Conservation (phyloP, 371 early-diverging fungal species). For the Phascolomyces articulosus region DNA sequence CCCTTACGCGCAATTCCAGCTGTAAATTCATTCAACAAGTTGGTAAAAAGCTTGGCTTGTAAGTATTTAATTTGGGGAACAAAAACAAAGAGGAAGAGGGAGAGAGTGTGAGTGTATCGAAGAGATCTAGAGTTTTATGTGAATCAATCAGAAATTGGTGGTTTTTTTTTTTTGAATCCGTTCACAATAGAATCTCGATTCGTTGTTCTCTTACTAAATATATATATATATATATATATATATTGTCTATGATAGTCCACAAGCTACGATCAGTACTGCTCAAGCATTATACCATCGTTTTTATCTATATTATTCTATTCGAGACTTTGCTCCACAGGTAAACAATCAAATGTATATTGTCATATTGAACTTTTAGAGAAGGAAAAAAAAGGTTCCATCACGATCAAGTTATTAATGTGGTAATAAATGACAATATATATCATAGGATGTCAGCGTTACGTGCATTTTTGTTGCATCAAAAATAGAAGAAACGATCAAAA, state of each 20-base stretch:
- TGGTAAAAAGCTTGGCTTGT: constrained; percentile 54
- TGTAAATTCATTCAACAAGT: constrained; percentile 57
- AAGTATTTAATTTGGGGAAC: not conserved
- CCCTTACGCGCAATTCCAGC: constrained; percentile 30
- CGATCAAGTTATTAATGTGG: no score
- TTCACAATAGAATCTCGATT: no score
- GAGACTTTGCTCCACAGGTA: constrained; percentile 47
- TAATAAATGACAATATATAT: no score
- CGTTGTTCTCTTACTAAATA: no score
- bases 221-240: no score
- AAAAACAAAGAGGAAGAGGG: no score
- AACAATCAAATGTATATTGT: not conserved
- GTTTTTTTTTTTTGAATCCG: no score
- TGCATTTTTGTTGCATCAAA: constrained; percentile 79
- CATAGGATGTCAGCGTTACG: constrained; percentile 61
- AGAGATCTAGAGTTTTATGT: no score
- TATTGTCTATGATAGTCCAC: no score
- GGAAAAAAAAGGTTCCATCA: no score
- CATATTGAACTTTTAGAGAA: no score
- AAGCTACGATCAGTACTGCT: constrained; percentile 74
- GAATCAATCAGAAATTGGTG: no score
- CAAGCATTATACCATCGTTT: constrained; percentile 75
- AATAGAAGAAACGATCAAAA: constrained; percentile 79
- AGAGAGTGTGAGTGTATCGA: not conserved
- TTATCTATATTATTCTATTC: constrained; percentile 64